Evolutionary conservation across 1,284 basidiomycete species (phyloP).

Genomic region (Coriolopsis trogii): DNA sequence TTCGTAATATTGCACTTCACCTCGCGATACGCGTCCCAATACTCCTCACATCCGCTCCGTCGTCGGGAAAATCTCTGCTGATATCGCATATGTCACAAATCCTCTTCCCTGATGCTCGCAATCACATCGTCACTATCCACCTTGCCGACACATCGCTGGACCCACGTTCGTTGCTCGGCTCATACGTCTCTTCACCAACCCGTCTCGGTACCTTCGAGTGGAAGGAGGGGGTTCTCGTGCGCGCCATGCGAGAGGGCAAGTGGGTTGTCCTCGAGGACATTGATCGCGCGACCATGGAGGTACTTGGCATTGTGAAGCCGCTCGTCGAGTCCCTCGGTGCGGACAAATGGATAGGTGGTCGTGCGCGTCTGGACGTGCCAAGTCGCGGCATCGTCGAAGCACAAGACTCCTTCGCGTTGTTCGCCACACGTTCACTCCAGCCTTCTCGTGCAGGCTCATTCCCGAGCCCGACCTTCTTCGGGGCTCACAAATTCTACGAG

Average conservation of each 20-base stretch:
- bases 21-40: conserved; percentile 75
- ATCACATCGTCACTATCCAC: conserved; percentile 82
- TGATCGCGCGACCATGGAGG: conserved; percentile 86
- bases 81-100: conserved; percentile 75
- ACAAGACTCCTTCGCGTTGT: conserved; percentile 75
- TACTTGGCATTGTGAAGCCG: conserved; percentile 83
- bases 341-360: conserved; percentile 77
- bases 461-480: conserved; percentile 71
- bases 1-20: conserved; percentile 69
- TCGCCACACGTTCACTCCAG: conserved; percentile 75
- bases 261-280: conserved; percentile 97
- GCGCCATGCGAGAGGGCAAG: conserved; percentile 87
- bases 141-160: conserved; percentile 95
- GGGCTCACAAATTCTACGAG: conserved; percentile 81
- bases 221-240: conserved; percentile 93
- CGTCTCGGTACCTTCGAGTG: conserved; percentile 93
- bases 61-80: conserved; percentile 88
- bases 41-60: conserved; percentile 87
- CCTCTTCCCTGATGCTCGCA: conserved; percentile 58
- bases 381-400: conserved; percentile 73
- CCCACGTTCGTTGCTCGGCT: conserved; percentile 91
- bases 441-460: conserved; percentile 48
- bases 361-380: conserved; percentile 71
- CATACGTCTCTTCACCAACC: conserved; percentile 88
- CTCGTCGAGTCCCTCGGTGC: conserved; percentile 80